phyloP scores from a whole-genome alignment of 169 alveolate species.

The Plasmodium cynomolgi region DNA sequence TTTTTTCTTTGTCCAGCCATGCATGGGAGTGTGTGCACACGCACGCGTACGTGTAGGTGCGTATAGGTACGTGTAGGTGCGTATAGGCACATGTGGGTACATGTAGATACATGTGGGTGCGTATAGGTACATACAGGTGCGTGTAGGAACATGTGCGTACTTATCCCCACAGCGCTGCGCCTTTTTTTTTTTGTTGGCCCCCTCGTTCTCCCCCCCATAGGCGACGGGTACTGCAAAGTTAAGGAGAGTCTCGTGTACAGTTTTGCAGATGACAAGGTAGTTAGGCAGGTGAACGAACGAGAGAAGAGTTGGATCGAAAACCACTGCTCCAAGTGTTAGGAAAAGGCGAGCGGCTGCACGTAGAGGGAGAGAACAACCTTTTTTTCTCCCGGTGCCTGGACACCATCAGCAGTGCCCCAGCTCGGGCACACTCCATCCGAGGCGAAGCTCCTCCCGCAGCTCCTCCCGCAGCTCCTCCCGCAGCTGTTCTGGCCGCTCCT shows the following conservation, averaged over 20 bases:
- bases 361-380: background rate
- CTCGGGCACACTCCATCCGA: background rate
- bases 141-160: background rate
- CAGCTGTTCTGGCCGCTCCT: background rate
- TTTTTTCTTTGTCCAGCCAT: background rate
- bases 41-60: background rate
- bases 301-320: slow-evolving; percentile 64
- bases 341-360: background rate
- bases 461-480: background rate
- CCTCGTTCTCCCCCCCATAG: background rate
- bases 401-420: background rate
- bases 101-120: background rate
- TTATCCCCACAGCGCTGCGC: background rate
- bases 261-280: slow-evolving; percentile 19
- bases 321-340: slow-evolving; percentile 47
- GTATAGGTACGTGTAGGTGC: background rate
- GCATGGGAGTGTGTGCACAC: background rate
- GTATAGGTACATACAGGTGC: background rate
- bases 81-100: no score
- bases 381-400: no score
- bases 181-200: background rate
- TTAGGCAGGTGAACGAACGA: slow-evolving; percentile 41
- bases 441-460: background rate
- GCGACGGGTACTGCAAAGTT: slow-evolving; percentile 63
- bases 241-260: slow-evolving; percentile 29